These are phyloP conservation scores for Fusarium sterilihyphosum DNA, from an alignment of 2,329 filamentous ascomycete species.

Conservation along the genomic window DNA sequence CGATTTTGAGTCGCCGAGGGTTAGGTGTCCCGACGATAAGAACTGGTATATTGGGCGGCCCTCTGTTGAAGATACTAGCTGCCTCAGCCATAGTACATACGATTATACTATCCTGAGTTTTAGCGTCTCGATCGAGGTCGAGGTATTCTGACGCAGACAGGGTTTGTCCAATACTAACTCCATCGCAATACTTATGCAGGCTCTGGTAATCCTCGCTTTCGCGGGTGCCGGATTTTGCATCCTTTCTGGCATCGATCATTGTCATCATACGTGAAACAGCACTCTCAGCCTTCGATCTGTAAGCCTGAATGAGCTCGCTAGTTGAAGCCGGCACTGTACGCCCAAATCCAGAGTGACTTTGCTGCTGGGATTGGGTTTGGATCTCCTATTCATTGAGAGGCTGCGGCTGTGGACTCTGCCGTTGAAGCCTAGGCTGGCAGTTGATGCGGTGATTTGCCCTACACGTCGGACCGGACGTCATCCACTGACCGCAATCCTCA, in stretches of 20 bases:
- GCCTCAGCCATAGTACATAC: not conserved
- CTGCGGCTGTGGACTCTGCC: not conserved
- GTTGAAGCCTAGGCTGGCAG: not conserved
- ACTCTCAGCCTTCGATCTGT: not conserved
- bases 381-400: not conserved
- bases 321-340: accelerated
- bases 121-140: not conserved
- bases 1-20: not conserved
- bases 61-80: not conserved
- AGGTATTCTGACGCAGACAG: not conserved
- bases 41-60: not conserved
- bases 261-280: not conserved
- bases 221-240: not conserved
- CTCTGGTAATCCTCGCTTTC: not conserved
- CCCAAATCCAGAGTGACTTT: too few species aligned
- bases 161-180: not conserved
- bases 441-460: not conserved
- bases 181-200: not conserved
- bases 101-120: not conserved
- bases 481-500: not conserved
- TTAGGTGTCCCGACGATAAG: not conserved
- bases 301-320: not conserved
- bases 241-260: not conserved
- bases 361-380: too few species aligned
- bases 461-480: not conserved